phyloP scores from a whole-genome alignment of 2,329 filamentous ascomycete genomes.

The Monosporascus ibericus region DNA sequence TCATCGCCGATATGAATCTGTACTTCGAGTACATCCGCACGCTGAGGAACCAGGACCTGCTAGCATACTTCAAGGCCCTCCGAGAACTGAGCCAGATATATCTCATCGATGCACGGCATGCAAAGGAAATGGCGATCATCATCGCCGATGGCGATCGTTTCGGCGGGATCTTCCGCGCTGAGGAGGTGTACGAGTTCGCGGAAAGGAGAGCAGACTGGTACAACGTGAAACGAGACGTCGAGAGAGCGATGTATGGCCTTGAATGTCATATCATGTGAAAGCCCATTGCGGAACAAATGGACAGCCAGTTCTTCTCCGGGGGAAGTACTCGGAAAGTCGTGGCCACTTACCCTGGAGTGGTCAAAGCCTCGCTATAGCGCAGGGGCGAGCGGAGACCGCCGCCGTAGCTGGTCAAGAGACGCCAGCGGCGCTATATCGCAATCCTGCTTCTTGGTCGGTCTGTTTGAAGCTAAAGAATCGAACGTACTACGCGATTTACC shows the following conservation, averaged over 20 bases:
- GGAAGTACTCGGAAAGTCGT: background rate
- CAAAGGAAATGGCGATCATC: conserved; percentile 90
- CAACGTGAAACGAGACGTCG: conserved; percentile 77
- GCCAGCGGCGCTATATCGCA: too few relatives aligned
- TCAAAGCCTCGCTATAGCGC: too few relatives aligned
- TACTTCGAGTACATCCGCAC: conserved; percentile 82
- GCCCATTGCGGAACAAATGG: background rate
- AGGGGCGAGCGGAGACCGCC: too few relatives aligned
- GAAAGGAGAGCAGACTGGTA: conserved; percentile 95
- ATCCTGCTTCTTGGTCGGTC: too few relatives aligned
- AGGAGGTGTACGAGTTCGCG: conserved; percentile 97
- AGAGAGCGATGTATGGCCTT: conserved; percentile 95
- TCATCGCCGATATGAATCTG: conserved; percentile 95
- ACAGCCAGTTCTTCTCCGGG: background rate
- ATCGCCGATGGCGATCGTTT: conserved; percentile 91
- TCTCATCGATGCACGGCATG: conserved; percentile 77
- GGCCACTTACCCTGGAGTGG: too few relatives aligned
- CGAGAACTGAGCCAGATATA: conserved; percentile 94
- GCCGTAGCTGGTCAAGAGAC: too few relatives aligned
- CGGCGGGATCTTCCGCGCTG: conserved; percentile 83
- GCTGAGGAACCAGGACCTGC: conserved; percentile 74
- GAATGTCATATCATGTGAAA: conserved; percentile 77
- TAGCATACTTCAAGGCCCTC: conserved; percentile 86
- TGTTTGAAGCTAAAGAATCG: too few relatives aligned
- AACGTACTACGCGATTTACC: too few relatives aligned